phyloP scores from a whole-genome alignment of 768 basidiomycete genomes.

The Mycena vulgaris region DNA sequence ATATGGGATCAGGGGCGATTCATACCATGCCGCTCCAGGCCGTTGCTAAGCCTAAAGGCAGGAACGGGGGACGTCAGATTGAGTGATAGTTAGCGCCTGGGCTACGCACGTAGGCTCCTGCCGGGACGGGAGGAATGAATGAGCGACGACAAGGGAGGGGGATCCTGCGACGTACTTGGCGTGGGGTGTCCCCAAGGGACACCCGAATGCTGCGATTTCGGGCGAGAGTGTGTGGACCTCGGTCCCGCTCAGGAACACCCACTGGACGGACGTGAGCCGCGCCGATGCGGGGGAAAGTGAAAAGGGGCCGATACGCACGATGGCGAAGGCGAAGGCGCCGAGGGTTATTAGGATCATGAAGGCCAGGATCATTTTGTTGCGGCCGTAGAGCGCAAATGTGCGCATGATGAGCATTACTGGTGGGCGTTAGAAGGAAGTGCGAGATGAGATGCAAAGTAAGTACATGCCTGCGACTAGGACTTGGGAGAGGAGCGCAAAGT shows the following conservation, averaged over 20 bases:
- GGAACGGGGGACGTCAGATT: not conserved
- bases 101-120: constrained; percentile 47
- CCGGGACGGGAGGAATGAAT: not conserved
- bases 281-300: not conserved
- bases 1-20: not conserved
- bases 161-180: constrained; percentile 22
- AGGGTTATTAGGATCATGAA: constrained; percentile 46
- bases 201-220: constrained; percentile 19
- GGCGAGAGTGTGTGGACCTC: constrained; percentile 9
- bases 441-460: not conserved
- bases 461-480: constrained; percentile 52
- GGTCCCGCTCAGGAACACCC: constrained; percentile 4
- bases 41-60: constrained; percentile 46
- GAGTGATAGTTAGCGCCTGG: too few relatives aligned
- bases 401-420: constrained; percentile 61
- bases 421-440: not conserved
- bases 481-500: constrained; percentile 52
- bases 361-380: constrained; percentile 47
- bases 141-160: not conserved
- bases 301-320: constrained; percentile 44
- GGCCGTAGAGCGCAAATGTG: constrained; percentile 60
- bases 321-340: constrained; percentile 46
- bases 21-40: constrained; percentile 56
- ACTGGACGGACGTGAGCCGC: not conserved
- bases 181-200: constrained; percentile 24